Evolutionary conservation across 1,284 basidiomycete genomes (phyloP), one percentile per base, ranked within the genome.

Genomic region (Sporisorium exsertum): DNA sequence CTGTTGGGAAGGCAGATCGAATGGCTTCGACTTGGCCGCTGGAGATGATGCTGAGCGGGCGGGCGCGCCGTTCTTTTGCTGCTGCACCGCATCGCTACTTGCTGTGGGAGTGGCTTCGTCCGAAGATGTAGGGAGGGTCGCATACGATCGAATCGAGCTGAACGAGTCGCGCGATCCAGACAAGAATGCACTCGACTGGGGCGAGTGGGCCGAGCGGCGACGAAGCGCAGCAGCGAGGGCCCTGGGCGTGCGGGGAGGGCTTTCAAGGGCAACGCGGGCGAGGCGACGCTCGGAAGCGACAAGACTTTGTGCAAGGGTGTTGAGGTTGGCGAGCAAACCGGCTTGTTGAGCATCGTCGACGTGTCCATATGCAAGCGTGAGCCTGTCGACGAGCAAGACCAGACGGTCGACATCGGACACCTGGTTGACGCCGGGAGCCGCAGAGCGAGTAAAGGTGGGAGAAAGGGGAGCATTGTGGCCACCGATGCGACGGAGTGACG

Each of bases 401-500:
- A 75, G 60, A 49, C 72, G 66, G n/a, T 70, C 67, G 12, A 70
- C 16, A 18, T 65, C 69, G 20, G 69, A 59, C 22, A 69, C 59
- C 40, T 52, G 56, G 35, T 24, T 52, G 29, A 55, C 13, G 20
- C 27, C 47, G 12, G 35, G n/a, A 6, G 46, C 43, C 1, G 49
- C n/a, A 1, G 55, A 46, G 7, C 64, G 63, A 6, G 67, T 35
- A 45, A 70, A 70, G 27, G 60, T 64, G 13, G 66, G 67, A 0
- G 72, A 75, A 15, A 75, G 51, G 2, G 72, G 67, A 33, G 64
- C 67, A 54, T 58, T 64, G 57, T 65, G 59, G 20, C 63, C 67
- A 22, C 53, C 64, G 43, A 75, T 61, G 26, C 67, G 57, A 37
- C 67, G 72, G 13, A 75, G 33, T 13, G 67, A 66, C 22, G 72